A percentile compares a stretch with the other conserved stretches of the same genome.
phyloP scores from a whole-genome alignment of 306 rosid genomes.

The Dryas drummondii region DNA sequence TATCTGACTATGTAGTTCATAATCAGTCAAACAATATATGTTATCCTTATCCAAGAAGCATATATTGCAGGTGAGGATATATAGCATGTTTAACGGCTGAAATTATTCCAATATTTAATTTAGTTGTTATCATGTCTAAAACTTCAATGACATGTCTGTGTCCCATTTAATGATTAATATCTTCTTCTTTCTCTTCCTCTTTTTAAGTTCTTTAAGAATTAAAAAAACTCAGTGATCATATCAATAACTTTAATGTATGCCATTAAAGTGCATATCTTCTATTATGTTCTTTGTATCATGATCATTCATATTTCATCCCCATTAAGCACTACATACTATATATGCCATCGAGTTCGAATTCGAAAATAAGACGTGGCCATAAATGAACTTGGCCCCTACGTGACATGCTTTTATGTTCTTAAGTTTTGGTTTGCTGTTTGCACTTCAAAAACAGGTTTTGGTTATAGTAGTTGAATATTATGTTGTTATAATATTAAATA shows the following conservation, averaged over 20 bases:
- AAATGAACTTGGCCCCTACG: too few relatives aligned
- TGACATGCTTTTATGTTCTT: background rate
- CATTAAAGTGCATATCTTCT: background rate
- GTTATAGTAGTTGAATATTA: too few relatives aligned
- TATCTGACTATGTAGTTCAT: too few relatives aligned
- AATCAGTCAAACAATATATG: too few relatives aligned
- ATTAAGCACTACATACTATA: background rate
- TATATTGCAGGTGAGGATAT: too few relatives aligned
- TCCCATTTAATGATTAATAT: background rate
- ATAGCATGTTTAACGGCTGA: too few relatives aligned
- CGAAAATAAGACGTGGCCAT: background rate
- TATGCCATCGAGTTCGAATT: background rate
- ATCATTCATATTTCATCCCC: background rate
- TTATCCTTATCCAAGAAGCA: too few relatives aligned
- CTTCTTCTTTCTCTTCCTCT: background rate
- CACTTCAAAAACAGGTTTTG: background rate
- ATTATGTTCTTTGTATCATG: background rate
- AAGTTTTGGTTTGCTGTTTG: background rate
- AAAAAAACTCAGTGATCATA: background rate
- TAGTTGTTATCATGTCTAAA: too few relatives aligned
- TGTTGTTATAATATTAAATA: too few relatives aligned
- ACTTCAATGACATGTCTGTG: background rate
- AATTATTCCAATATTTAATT: too few relatives aligned
- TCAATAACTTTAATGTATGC: background rate
- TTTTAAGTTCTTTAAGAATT: too few relatives aligned